Percentiles rank a stretch among this genome's conserved stretches.
phyloP scores from a whole-genome alignment of 2,329 filamentous ascomycete genomes.

The Sporothrix mexicana region DNA sequence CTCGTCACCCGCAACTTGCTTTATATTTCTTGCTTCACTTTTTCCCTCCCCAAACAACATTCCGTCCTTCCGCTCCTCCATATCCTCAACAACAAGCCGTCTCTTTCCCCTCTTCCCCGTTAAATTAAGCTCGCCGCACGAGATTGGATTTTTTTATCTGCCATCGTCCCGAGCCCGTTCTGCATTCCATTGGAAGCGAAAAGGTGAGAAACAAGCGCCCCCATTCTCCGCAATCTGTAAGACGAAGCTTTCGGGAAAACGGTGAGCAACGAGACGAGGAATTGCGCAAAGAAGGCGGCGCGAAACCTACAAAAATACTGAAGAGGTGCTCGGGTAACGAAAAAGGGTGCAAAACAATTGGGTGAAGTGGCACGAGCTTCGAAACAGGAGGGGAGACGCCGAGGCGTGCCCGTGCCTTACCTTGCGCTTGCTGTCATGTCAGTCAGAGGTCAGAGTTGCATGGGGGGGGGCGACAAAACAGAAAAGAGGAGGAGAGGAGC shows the following conservation, averaged over 20 bases:
- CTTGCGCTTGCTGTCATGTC: not conserved
- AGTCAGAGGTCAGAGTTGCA: conserved; percentile 26
- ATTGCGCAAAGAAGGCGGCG: not conserved
- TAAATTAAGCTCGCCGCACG: conserved; percentile 20
- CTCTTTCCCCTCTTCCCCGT: conserved; percentile 1
- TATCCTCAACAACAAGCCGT: not conserved
- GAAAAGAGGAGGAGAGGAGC: conserved; percentile 3
- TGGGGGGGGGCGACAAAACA: not conserved
- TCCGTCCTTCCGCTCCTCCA: not conserved
- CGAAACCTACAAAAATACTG: not conserved
- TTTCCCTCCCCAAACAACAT: not conserved
- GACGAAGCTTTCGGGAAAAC: not conserved
- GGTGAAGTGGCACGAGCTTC: conserved; percentile 15
- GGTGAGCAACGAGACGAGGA: conserved; percentile 3
- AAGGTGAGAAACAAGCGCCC: not conserved
- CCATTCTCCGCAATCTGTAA: not conserved
- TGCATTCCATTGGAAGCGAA: conserved; percentile 10
- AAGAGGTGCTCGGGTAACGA: not conserved
- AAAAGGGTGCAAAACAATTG: not conserved
- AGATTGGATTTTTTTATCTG: conserved; percentile 7
- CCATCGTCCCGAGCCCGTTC: not conserved
- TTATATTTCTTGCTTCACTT: conserved; percentile 1
- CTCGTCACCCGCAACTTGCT: conserved; percentile 19
- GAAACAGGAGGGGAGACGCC: conserved; percentile 14
- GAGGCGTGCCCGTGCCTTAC: conserved; percentile 15